Percentiles rank a stretch among this genome's conserved stretches.
These are phyloP conservation scores for Rhodotorula paludigena DNA, from an alignment of 768 basidiomycete species.

Conservation along the genomic window DNA sequence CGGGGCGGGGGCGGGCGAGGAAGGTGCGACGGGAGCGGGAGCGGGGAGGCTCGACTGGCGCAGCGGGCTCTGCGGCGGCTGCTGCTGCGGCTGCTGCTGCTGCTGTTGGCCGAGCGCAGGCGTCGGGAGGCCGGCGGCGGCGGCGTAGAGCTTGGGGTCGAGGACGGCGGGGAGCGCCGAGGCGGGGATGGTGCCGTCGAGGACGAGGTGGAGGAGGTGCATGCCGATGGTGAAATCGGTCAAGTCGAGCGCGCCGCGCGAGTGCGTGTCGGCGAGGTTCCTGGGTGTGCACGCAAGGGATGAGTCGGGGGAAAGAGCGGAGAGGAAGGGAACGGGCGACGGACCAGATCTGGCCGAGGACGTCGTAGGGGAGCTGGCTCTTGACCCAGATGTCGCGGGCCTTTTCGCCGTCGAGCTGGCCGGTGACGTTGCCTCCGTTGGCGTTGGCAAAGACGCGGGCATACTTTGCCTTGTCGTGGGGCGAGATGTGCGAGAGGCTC, in stretches of 20 bases:
- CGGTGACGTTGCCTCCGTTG: slow-evolving; percentile 64
- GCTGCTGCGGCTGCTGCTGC: slow-evolving; percentile 4
- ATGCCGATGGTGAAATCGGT: slow-evolving; percentile 80
- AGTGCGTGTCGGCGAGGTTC: slow-evolving; percentile 91
- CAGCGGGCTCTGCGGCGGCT: not conserved
- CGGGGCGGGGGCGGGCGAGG: not conserved
- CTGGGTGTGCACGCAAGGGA: slow-evolving; percentile 49
- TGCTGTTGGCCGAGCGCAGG: slow-evolving; percentile 22
- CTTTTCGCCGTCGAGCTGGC: slow-evolving; percentile 77
- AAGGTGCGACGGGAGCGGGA: slow-evolving; percentile 19
- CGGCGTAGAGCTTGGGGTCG: slow-evolving; percentile 39
- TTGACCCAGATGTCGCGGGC: slow-evolving; percentile 86
- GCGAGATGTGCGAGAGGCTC: slow-evolving; percentile 26
- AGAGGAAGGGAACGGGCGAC: slow-evolving; percentile 35
- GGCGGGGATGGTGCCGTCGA: slow-evolving; percentile 68
- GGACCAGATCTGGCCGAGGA: slow-evolving; percentile 87
- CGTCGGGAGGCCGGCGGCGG: slow-evolving; percentile 15
- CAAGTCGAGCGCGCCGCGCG: slow-evolving; percentile 78
- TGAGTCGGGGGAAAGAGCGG: too few species aligned
- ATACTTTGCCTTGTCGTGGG: slow-evolving; percentile 81
- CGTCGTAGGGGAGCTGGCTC: slow-evolving; percentile 78
- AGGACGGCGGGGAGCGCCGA: slow-evolving; percentile 39
- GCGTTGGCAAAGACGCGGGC: slow-evolving; percentile 62
- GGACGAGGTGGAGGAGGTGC: slow-evolving; percentile 85
- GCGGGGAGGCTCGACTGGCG: slow-evolving; percentile 5